Conservation (phyloP, 1,284 basidiomycete genomes). For the Tremellales sp. region DNA sequence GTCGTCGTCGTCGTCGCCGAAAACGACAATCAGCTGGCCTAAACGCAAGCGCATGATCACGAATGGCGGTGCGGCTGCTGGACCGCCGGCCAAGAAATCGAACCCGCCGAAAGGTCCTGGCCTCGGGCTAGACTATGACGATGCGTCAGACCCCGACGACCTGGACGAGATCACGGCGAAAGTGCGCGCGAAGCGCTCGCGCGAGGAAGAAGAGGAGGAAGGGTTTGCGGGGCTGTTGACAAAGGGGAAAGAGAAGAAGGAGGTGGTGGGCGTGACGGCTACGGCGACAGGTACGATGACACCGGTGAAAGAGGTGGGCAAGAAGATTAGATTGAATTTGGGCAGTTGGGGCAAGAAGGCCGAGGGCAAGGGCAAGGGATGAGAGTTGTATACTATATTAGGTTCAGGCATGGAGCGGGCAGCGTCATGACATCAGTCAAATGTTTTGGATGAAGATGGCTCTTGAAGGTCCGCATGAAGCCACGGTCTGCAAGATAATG, state of each 20-base stretch:
- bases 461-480: too few relatives aligned
- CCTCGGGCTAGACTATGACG: constrained; percentile 46
- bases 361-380: constrained; percentile 13
- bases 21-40: constrained; percentile 6
- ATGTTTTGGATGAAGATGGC: too few relatives aligned
- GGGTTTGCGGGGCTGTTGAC: constrained; percentile 42
- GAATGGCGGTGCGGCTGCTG: constrained; percentile 12
- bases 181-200: constrained; percentile 65
- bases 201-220: constrained; percentile 68
- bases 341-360: constrained; percentile 1
- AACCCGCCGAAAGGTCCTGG: constrained; percentile 8
- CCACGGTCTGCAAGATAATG: too few relatives aligned
- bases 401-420: not conserved
- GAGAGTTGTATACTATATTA: constrained; percentile 15
- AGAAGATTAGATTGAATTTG: constrained; percentile 36
- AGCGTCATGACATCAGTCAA: not conserved
- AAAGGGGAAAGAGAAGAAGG: constrained; percentile 9
- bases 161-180: constrained; percentile 50
- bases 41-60: constrained; percentile 29
- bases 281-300: not conserved
- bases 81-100: constrained; percentile 4
- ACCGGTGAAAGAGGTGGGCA: constrained; percentile 23
- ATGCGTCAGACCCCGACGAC: constrained; percentile 47
- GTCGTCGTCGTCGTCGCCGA: not conserved
- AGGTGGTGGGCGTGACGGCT: not conserved